Conservation (phyloP, 495 filamentous ascomycete genomes). For the Annulohypoxylon stygium region DNA sequence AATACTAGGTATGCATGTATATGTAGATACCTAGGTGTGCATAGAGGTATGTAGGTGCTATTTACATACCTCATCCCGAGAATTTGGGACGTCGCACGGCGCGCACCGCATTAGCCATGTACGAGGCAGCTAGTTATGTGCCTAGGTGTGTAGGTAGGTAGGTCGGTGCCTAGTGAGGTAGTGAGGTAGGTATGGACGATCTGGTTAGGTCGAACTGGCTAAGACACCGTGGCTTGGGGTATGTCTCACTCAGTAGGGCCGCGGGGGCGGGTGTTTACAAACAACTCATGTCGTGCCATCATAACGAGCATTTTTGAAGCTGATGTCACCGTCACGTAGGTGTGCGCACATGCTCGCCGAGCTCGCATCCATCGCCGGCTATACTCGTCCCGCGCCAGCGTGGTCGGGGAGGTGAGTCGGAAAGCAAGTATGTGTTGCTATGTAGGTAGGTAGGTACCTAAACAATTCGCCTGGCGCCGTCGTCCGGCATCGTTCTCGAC, state of each 20-base stretch:
- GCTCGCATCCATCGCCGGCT: slow-evolving; percentile 23
- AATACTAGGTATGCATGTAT: background rate
- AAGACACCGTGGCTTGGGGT: background rate
- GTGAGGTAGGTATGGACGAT: slow-evolving; percentile 12
- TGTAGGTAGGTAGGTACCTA: background rate
- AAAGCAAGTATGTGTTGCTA: background rate
- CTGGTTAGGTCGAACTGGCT: background rate
- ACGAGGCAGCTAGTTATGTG: background rate
- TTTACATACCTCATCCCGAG: slow-evolving; percentile 30
- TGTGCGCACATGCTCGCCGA: slow-evolving; percentile 19
- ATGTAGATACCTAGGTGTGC: background rate
- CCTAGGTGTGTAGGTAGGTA: slow-evolving; percentile 2
- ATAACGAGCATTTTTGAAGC: slow-evolving; percentile 14
- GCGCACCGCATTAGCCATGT: slow-evolving; percentile 29
- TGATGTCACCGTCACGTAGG: slow-evolving; percentile 37
- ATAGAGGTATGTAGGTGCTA: background rate
- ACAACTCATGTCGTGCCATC: slow-evolving; percentile 33
- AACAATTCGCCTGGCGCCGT: slow-evolving; percentile 33
- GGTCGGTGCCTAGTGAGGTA: background rate
- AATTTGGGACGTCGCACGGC: slow-evolving; percentile 43
- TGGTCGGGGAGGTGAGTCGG: slow-evolving; percentile 9
- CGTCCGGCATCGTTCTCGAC: slow-evolving; percentile 18
- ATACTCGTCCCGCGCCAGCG: slow-evolving; percentile 21
- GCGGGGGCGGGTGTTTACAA: slow-evolving; percentile 42
- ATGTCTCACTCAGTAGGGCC: slow-evolving; percentile 21